These are phyloP conservation scores for Colletotrichum euphorbiae DNA, from an alignment of 2,329 filamentous ascomycete genomes.

Conservation along the genomic window DNA sequence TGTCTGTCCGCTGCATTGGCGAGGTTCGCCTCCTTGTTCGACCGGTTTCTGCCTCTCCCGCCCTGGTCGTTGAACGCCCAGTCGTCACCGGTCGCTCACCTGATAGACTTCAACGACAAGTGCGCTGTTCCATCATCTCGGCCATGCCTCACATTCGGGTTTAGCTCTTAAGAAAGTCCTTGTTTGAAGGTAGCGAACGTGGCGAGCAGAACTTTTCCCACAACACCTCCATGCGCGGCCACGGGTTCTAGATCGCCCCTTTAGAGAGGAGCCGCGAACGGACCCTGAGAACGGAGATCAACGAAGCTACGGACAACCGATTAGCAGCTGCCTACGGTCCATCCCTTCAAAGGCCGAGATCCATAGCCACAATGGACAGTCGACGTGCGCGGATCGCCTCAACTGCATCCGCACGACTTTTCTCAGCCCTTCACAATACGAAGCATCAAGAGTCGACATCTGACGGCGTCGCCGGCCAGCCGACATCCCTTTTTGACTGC, in stretches of 20 bases:
- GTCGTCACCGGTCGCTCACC: background rate
- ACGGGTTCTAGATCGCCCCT: slow-evolving; percentile 23
- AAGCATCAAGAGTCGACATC: background rate
- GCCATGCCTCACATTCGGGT: slow-evolving; percentile 3
- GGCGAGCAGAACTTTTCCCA: slow-evolving; percentile 29
- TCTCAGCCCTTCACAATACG: background rate
- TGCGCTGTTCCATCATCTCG: background rate
- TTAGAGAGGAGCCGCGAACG: slow-evolving; percentile 20
- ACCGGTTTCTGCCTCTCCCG: background rate
- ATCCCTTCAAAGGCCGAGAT: slow-evolving; percentile 9
- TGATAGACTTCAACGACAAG: background rate
- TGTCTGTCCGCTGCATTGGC: slow-evolving; percentile 4
- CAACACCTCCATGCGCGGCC: slow-evolving; percentile 1
- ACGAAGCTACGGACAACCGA: slow-evolving; percentile 18
- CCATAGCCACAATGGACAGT: background rate
- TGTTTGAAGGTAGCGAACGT: slow-evolving; percentile 13
- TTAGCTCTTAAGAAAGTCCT: slow-evolving; percentile 5
- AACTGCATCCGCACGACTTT: background rate
- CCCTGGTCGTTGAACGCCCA: background rate
- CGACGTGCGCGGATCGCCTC: background rate
- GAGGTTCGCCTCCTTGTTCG: background rate
- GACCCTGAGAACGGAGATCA: slow-evolving; percentile 19
- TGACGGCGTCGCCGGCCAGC: background rate
- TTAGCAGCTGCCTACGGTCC: background rate
- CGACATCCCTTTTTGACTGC: background rate